Base-by-base conservation (phyloP, 257 asterid genomes). In the Lycium barbarum region DNA sequence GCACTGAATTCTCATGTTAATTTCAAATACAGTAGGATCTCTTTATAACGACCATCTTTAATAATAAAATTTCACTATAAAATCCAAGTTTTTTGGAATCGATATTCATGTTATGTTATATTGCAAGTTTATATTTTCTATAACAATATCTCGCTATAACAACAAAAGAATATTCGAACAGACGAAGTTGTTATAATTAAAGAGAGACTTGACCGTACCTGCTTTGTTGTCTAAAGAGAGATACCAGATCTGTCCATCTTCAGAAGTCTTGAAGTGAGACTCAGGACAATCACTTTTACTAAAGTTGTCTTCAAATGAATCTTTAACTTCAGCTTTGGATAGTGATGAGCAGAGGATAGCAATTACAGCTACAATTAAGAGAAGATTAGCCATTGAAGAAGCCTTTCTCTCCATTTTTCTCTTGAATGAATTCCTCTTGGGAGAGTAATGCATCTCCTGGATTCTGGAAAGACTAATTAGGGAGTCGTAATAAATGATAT, bases 171-270 rank as follows among this genome's bases (percentile, higher is more conserved):
- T 58, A 58, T 58, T 3, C 6, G 6, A 54, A 4, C 17, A 54
- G 13, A 67, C 2, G 3, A 4, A 4, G 3, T 67, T 17, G 3
- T 67, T 67, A 67, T 15, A 1, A 26, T 26, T 26, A 26, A 26
- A 67, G 22, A 36, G 22, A 67, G 7, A 36, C 7, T 7, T 67
- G 7, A 36, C 0, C 14, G 5, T 81, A 96, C 99, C 97, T 84
- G 98, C 90, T 63, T 91, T 59, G 83, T 93, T 87, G 84, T 93
- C 91, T 58, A 97, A 87, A 49, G 98, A 92, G 79, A 95, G 96
- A 72, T 87, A 73, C 98, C 99, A 97, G 90, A 89, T 94, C 93
- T 92, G 96, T 2, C 98, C 99, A 87, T 94, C 98, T 70, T 86
- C 91, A 43, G 99, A 95, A 73, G 98, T 90, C 87, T 93, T 91